A percentile compares a stretch with the other conserved stretches of the same genome.
Evolutionary conservation across 2,329 filamentous ascomycete genomes (phyloP).

Genomic region (Pseudopithomyces maydicus): DNA sequence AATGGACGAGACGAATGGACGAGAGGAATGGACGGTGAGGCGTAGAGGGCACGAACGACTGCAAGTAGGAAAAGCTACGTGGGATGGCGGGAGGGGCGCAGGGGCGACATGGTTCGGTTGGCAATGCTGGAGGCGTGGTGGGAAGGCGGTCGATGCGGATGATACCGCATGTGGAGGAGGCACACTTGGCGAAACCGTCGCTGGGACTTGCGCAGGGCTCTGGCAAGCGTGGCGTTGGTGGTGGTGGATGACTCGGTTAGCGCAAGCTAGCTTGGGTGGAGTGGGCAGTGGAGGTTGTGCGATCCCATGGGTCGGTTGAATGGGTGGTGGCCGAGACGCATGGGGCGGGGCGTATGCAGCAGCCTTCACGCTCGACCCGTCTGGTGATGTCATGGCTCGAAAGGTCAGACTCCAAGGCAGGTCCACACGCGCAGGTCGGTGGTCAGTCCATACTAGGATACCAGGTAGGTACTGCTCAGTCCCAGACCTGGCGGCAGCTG

Average conservation of each 20-base stretch:
- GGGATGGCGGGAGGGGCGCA: conserved; percentile 1
- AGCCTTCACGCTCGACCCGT: not conserved
- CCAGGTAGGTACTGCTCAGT: too few relatives aligned
- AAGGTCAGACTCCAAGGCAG: not conserved
- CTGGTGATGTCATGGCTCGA: not conserved
- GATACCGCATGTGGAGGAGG: not conserved
- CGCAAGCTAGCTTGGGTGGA: not conserved
- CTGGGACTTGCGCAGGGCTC: conserved; percentile 1
- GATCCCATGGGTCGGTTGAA: not conserved
- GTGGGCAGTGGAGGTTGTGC: not conserved
- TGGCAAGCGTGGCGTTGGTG: conserved; percentile 1
- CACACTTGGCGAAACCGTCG: not conserved
- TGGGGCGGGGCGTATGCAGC: not conserved
- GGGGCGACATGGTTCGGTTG: not conserved
- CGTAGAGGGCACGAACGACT: not conserved
- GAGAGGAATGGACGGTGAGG: too few relatives aligned
- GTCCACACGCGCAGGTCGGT: too few relatives aligned
- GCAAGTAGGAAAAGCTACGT: not conserved
- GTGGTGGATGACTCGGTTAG: conserved; percentile 3
- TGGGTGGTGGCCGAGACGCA: not conserved
- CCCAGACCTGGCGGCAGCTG: conserved; percentile 48
- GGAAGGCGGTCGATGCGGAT: not conserved
- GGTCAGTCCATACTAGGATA: too few relatives aligned
- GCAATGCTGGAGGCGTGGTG: not conserved
- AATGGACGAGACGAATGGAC: too few relatives aligned